Evolutionary conservation across 768 basidiomycete species (phyloP), one percentile per base, ranked within the genome.

Genomic region (Ephemerocybe angulata): DNA sequence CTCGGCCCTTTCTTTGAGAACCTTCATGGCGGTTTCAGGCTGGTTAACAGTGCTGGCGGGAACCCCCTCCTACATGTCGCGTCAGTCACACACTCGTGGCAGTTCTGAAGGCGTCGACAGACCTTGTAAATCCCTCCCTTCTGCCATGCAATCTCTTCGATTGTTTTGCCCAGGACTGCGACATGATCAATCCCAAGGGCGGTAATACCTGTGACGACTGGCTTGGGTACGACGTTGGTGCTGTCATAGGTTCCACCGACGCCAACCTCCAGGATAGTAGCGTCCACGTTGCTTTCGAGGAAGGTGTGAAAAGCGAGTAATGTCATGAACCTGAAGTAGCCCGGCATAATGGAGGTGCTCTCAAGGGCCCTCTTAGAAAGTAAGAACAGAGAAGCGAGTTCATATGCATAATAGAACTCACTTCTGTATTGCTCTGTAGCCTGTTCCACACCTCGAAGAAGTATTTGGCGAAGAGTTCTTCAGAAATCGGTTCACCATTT

Each of bases 121-220:
- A 84, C 89, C 80, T 99, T 99, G 72, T 88, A 98, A 50, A 99
- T 98, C 1, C 97, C 97, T 27, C 87, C 92, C 69, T 99, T 99
- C 65, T 98, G 96, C 80, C 83, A 84, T 1, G 95, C 91, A 59
- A 99, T 98, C 64, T 97, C 91, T 30, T 76, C 70, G 3, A 98
- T 70, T 0, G 95, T 97, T 63, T 87, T 87, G 0, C 97, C 97
- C 1, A 99, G 77, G 24, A 97, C 84, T 53, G 78, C 73, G 40
- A 90, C 84, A 71, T 99, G 97, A 64, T 99, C 97, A 59, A 98
- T 82, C 1, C 97, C 97, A 12, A 99, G 77, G 3, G 92, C 81
- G 8, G 95, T 90, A 22, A 98, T 77, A 5, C 94, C 97, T 5
- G 95, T 90, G 24, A 88, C 88, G n/a, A 94, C 65, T 0, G 97